These are phyloP conservation scores for Cetradonia linearis DNA, from an alignment of 495 filamentous ascomycete species.

Conservation along the genomic window DNA sequence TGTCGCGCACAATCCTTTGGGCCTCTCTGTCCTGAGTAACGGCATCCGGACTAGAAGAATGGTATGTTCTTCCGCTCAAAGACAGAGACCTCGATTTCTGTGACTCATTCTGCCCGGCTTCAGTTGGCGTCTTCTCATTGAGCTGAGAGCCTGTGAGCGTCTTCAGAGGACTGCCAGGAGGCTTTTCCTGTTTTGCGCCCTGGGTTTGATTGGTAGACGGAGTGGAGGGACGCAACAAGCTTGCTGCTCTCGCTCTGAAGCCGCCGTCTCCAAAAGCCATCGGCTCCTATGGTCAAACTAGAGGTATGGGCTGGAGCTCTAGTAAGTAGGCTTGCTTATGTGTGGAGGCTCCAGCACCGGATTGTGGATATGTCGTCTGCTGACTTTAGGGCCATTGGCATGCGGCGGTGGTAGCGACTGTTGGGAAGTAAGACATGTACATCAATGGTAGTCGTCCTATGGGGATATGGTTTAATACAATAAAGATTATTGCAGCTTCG, in stretches of 20 bases:
- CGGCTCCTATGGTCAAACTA: not conserved
- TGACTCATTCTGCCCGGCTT: conserved; percentile 5
- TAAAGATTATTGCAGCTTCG: not conserved
- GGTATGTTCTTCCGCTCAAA: conserved; percentile 24
- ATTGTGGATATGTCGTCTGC: not conserved
- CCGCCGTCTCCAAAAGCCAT: conserved; percentile 18
- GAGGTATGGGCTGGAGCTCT: not conserved
- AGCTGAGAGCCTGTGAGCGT: not conserved
- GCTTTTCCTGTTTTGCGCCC: conserved; percentile 9
- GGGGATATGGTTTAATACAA: not conserved
- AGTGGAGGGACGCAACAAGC: conserved; percentile 16
- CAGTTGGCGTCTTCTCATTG: conserved; percentile 16
- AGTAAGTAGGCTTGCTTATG: conserved; percentile 6
- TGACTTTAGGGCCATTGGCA: conserved; percentile 2
- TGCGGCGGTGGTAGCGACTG: not conserved
- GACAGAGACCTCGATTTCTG: conserved; percentile 23
- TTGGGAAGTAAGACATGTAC: not conserved
- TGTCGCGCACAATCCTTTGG: conserved; percentile 29
- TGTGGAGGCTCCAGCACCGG: not conserved
- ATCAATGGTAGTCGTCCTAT: not conserved
- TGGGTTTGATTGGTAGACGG: conserved; percentile 12
- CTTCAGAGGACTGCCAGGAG: not conserved
- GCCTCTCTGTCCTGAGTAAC: conserved; percentile 22
- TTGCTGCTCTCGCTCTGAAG: conserved; percentile 20
- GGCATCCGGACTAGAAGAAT: conserved; percentile 22